phyloP scores from a whole-genome alignment of 768 basidiomycete species.

The Serendipita sp. region DNA sequence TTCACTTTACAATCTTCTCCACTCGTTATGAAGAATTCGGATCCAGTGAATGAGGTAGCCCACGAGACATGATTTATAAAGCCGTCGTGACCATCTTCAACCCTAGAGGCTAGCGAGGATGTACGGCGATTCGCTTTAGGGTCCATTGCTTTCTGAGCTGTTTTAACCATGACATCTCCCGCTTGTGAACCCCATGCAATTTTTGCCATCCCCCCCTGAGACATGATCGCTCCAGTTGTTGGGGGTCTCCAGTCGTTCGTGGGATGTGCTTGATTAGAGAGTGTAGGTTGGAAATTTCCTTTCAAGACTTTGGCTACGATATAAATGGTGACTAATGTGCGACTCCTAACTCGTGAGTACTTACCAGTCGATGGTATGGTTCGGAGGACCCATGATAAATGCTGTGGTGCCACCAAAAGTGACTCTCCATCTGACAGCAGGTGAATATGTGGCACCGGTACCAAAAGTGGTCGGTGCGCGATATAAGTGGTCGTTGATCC shows the following conservation, averaged over 20 bases:
- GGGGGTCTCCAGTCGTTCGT: conserved; percentile 2
- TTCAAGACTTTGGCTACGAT: conserved; percentile 34
- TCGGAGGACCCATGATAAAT: neutral
- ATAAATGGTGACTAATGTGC: neutral
- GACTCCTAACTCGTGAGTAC: neutral
- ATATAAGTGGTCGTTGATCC: conserved; percentile 42
- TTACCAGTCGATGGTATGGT: neutral
- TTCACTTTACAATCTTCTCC: conserved; percentile 54
- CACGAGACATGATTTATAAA: conserved; percentile 40
- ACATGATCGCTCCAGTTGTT: conserved; percentile 26
- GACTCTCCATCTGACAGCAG: neutral
- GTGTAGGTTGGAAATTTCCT: conserved; percentile 34
- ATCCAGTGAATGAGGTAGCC: conserved; percentile 19
- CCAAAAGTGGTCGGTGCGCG: conserved; percentile 26
- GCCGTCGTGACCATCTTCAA: conserved; percentile 50
- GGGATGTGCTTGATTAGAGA: neutral
- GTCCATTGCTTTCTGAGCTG: conserved; percentile 44
- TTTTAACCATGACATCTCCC: conserved; percentile 50
- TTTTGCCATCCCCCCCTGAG: conserved; percentile 49
- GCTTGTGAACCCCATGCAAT: conserved; percentile 58
- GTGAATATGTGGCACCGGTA: neutral
- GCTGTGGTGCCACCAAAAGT: neutral
- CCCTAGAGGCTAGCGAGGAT: conserved; percentile 31
- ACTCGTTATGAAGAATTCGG: conserved; percentile 31
- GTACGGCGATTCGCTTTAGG: conserved; percentile 27